Conservation (phyloP, 2,329 filamentous ascomycete species). For the Monosporascus ibericus region DNA sequence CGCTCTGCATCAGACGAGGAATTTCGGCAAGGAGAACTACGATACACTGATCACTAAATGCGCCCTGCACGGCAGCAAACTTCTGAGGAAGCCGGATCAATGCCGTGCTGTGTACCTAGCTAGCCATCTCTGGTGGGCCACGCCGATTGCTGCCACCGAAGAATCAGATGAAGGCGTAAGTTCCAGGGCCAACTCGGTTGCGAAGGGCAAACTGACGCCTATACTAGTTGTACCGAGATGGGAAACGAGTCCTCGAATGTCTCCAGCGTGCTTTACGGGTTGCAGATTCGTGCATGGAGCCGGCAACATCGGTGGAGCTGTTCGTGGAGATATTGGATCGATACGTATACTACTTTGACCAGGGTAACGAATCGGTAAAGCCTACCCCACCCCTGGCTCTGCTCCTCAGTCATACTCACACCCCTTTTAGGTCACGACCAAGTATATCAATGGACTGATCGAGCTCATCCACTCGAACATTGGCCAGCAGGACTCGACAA, state of each 20-base stretch:
- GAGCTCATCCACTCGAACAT: conserved; percentile 97
- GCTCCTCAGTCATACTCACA: conserved; percentile 3
- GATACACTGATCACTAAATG: conserved; percentile 98
- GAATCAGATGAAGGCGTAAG: conserved; percentile 62
- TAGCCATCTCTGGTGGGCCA: conserved; percentile 97
- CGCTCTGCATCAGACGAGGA: conserved; percentile 78
- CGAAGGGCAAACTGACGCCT: background rate
- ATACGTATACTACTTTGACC: conserved; percentile 99
- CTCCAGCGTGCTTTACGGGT: conserved; percentile 91
- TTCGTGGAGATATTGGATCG: conserved; percentile 98
- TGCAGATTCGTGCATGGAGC: conserved; percentile 98
- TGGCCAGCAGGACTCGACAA: conserved; percentile 71
- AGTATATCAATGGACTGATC: conserved; percentile 96
- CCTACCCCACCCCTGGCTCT: background rate
- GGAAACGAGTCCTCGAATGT: conserved; percentile 94
- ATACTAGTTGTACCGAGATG: conserved; percentile 82
- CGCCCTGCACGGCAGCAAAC: conserved; percentile 90
- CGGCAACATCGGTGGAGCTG: conserved; percentile 90
- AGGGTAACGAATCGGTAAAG: conserved; percentile 87
- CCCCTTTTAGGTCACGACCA: conserved; percentile 66
- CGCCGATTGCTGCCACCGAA: conserved; percentile 67
- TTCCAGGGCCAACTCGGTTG: background rate
- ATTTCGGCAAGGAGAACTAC: conserved; percentile 96
- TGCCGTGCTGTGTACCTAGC: conserved; percentile 94
- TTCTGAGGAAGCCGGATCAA: conserved; percentile 96